These are phyloP conservation scores for Elsinoe perseae DNA, from an alignment of 2,329 filamentous ascomycete genomes.

Conservation along the genomic window DNA sequence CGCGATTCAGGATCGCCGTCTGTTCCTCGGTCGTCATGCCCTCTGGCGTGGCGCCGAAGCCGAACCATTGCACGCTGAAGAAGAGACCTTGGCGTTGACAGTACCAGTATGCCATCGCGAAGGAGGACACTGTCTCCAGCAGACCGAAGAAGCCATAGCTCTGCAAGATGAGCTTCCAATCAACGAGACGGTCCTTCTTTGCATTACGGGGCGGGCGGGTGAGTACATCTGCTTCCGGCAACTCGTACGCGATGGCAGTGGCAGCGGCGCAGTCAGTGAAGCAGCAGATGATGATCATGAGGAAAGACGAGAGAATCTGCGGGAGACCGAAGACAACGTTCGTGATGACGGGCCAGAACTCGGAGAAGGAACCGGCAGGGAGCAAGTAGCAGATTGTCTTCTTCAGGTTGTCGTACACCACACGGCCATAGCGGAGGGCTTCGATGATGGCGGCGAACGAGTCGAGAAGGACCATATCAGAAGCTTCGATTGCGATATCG, in stretches of 20 bases:
- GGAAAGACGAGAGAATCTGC: conserved; percentile 63
- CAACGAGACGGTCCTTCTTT: conserved; percentile 63
- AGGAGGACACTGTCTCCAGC: conserved; percentile 34
- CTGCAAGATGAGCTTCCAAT: conserved; percentile 64
- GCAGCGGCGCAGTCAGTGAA: conserved; percentile 71
- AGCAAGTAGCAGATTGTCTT: conserved; percentile 70
- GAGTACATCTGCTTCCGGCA: conserved; percentile 68
- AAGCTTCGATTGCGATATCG: conserved; percentile 55
- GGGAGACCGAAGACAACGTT: conserved; percentile 65
- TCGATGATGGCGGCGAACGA: conserved; percentile 65
- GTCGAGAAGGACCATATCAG: conserved; percentile 58
- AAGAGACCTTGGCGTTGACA: conserved; percentile 48
- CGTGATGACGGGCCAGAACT: conserved; percentile 69
- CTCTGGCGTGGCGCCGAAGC: conserved; percentile 48
- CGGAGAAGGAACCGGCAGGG: conserved; percentile 64
- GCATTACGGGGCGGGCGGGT: conserved; percentile 59
- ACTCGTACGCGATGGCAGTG: conserved; percentile 66
- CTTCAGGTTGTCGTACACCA: conserved; percentile 73
- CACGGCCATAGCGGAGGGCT: conserved; percentile 63
- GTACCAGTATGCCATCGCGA: conserved; percentile 42
- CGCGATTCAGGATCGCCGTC: conserved; percentile 51
- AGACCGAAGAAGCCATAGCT: conserved; percentile 65
- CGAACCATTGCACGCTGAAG: conserved; percentile 62
- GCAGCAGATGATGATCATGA: conserved; percentile 56
- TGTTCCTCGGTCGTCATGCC: conserved; percentile 48